Conservation (phyloP, 345 rosid species). For the Erodium maritimum region DNA sequence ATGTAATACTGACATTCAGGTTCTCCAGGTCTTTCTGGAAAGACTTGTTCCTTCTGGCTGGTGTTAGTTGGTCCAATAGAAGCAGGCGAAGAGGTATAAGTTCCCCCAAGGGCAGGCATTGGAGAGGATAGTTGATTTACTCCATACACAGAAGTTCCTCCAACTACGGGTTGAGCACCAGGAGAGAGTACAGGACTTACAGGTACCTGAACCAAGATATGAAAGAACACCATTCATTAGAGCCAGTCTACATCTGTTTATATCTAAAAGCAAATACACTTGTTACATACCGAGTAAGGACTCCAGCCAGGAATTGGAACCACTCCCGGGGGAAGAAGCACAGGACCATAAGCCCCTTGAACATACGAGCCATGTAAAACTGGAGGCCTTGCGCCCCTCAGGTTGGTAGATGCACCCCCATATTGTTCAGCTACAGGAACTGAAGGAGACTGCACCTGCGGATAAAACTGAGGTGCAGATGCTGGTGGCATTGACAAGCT, state of each 20-base stretch:
- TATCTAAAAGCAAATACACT: conserved; percentile 7
- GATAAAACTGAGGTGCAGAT: conserved; percentile 41
- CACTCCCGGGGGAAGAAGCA: conserved; percentile 59
- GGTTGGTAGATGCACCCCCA: conserved; percentile 17
- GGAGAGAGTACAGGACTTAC: conserved; percentile 46
- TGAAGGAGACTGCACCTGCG: conserved; percentile 44
- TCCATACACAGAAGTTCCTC: conserved; percentile 52
- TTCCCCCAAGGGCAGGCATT: conserved; percentile 38
- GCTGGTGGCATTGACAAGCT: conserved; percentile 29
- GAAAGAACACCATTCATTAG: background rate
- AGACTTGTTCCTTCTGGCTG: conserved; percentile 42
- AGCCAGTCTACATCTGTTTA: background rate
- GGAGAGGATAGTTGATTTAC: conserved; percentile 32
- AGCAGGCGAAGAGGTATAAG: conserved; percentile 38
- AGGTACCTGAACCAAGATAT: conserved; percentile 29
- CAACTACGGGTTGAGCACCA: conserved; percentile 40
- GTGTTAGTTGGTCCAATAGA: conserved; percentile 41
- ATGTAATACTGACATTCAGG: conserved; percentile 78
- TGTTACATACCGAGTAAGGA: conserved; percentile 54
- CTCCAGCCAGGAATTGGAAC: conserved; percentile 64
- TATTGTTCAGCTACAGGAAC: conserved; percentile 59
- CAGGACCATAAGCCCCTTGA: conserved; percentile 60
- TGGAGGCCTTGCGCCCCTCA: conserved; percentile 65
- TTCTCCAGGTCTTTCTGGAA: conserved; percentile 83
- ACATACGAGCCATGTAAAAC: conserved; percentile 56